Conservation (phyloP, 164 flowering plant genomes). For the Annona cherimola region DNA sequence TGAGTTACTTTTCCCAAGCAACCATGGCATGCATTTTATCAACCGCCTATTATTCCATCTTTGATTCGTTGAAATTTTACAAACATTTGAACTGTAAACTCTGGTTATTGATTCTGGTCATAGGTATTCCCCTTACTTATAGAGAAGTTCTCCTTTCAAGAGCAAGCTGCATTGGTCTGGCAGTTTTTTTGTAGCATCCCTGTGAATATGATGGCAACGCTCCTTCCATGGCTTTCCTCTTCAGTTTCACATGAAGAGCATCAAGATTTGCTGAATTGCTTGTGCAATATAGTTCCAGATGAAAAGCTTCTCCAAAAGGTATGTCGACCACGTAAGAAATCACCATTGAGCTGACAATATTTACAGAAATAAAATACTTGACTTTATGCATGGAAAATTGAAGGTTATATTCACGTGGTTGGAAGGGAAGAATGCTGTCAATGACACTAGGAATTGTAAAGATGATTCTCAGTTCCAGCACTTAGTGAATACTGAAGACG, state of each 20-base stretch:
- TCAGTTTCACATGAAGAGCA: slow-evolving; percentile 71
- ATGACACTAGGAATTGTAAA: slow-evolving; percentile 20
- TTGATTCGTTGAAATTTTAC: background rate
- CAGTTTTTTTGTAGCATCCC: slow-evolving; percentile 93
- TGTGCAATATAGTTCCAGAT: slow-evolving; percentile 71
- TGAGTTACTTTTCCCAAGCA: too few species aligned
- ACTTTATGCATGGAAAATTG: slow-evolving; percentile 9
- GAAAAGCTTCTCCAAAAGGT: slow-evolving; percentile 90
- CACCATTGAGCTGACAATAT: background rate
- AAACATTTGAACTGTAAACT: background rate
- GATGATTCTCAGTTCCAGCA: slow-evolving; percentile 23
- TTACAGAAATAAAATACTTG: background rate
- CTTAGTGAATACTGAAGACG: slow-evolving; percentile 23
- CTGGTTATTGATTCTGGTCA: slow-evolving; percentile 5
- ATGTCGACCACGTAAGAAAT: background rate
- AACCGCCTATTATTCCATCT: background rate
- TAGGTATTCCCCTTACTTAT: slow-evolving; percentile 89
- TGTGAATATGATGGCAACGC: slow-evolving; percentile 90
- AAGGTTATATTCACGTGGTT: slow-evolving; percentile 82
- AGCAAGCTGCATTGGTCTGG: slow-evolving; percentile 94
- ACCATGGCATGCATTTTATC: too few species aligned
- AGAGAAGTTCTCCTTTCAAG: slow-evolving; percentile 84
- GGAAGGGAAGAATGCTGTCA: slow-evolving; percentile 44
- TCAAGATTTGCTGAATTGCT: slow-evolving; percentile 67
- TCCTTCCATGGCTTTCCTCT: slow-evolving; percentile 90